Base-by-base conservation (phyloP, 768 basidiomycete species). In the Hirschioporus abietinus region DNA sequence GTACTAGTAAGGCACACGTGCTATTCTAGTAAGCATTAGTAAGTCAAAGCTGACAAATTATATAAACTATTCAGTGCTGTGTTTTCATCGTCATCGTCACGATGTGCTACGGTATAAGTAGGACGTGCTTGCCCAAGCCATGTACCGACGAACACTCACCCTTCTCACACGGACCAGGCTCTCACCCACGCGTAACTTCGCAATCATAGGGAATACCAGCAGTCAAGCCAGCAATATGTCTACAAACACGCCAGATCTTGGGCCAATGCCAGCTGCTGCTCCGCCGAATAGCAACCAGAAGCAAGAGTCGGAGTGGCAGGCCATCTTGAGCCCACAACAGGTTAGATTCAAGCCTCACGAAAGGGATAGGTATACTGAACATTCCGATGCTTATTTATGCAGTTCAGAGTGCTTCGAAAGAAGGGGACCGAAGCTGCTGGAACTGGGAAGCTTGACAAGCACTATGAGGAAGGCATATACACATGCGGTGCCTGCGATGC, bases 341-440 rank as follows among this genome's bases (percentile, higher is more conserved):
- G 93, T 92, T 72, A 57, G 83, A 77, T 27, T 57, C 30, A 20
- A 52, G 42, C 27, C 15, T 18, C 34, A n/a, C 24, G 34, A 36
- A 9, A 20, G 65, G 8, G 27, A 34, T 17, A 17, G 18, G 20
- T 10, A 1, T 59, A 61, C 30, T 3, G 30, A 8, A 2, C 30
- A 35, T 30, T 23, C 7, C 30, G 20, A 65, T 67, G 52, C n/a
- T 36, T 27, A 25, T 58, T 12, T 25, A 9, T 20, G 15, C 71
- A 96, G 94, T 98, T 97, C 78, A 84, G 88, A 66, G 81, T 98
- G 42, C 77, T 97, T 15, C 87, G 95, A 62, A 70, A 89, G 80
- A 96, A 97, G 77, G 95, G 92, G 23, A 98, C 96, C 0, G 96
- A 98, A 72, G 72, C 75, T 7, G 78, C 93, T 25, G 86, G 88